Percentiles rank a stretch among this genome's conserved stretches.
Conservation (phyloP, 768 basidiomycete genomes). For the Rickenella mellea region DNA sequence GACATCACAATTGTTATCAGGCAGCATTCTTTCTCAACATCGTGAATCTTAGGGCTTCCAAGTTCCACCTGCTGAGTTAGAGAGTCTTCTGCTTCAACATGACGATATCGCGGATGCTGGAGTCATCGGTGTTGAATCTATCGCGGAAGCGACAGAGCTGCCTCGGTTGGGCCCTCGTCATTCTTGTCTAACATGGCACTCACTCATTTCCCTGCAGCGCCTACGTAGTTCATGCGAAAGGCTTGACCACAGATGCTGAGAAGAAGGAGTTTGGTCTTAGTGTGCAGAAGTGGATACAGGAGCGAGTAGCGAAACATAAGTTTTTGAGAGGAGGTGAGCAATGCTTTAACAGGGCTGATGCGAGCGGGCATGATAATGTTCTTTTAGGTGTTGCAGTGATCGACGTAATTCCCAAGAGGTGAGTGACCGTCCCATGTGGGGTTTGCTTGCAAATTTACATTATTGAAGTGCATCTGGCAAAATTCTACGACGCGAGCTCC, state of each 20-base stretch:
- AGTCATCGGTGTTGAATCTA: conserved; percentile 67
- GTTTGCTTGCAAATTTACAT: not conserved
- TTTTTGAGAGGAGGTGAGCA: conserved; percentile 57
- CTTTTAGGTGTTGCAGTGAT: conserved; percentile 40
- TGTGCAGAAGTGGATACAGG: conserved; percentile 58
- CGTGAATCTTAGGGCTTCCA: not conserved
- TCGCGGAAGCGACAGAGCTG: conserved; percentile 68
- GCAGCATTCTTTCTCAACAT: conserved; percentile 20
- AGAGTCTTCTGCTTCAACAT: conserved; percentile 65
- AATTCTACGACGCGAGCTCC: conserved; percentile 71
- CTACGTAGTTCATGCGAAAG: conserved; percentile 25
- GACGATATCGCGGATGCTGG: conserved; percentile 71
- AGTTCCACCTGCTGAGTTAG: conserved; percentile 86
- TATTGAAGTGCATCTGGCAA: conserved; percentile 69
- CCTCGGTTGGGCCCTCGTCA: conserved; percentile 39
- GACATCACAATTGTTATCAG: no score
- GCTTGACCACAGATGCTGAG: conserved; percentile 22
- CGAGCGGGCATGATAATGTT: not conserved
- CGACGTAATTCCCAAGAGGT: conserved; percentile 64
- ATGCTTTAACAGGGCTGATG: conserved; percentile 1
- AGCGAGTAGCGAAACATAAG: conserved; percentile 70
- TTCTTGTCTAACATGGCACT: not conserved
- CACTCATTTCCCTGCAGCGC: not conserved
- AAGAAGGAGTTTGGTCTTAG: conserved; percentile 34
- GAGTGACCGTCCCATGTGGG: conserved; percentile 3